phyloP scores from a whole-genome alignment of 2,329 filamentous ascomycete genomes.

The Cladosporium colombiae region DNA sequence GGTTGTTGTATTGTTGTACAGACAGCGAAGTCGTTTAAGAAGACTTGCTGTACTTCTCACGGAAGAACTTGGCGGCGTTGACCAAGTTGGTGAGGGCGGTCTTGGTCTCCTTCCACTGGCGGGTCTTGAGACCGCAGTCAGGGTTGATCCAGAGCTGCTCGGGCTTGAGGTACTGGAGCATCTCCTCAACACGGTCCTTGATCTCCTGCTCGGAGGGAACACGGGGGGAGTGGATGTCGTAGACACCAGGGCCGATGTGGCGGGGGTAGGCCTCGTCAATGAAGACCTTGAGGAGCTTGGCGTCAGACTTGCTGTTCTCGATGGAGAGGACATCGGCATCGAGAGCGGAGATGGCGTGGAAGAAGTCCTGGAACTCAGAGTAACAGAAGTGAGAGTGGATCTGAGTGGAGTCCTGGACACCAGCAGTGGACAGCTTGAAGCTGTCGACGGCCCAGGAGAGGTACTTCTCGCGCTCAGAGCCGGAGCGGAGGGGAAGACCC shows the following conservation, averaged over 20 bases:
- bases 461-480: constrained; percentile 95
- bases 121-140: constrained; percentile 98
- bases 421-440: constrained; percentile 93
- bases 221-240: constrained; percentile 99
- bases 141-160: constrained; percentile 99
- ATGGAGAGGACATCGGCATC: constrained; percentile 98
- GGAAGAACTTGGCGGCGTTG: constrained; percentile 96
- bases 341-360: constrained; percentile 97
- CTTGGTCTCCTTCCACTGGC: constrained; percentile 98
- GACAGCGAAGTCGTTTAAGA: constrained; percentile 17
- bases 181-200: constrained; percentile 95
- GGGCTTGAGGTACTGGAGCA: constrained; percentile 92
- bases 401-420: constrained; percentile 93
- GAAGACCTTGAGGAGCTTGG: constrained; percentile 98
- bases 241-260: constrained; percentile 98
- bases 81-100: constrained; percentile 95
- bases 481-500: constrained; percentile 93
- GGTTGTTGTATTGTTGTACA: constrained; percentile 18
- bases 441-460: constrained; percentile 96
- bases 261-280: constrained; percentile 95
- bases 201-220: constrained; percentile 97
- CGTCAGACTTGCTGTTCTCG: constrained; percentile 99
- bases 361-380: constrained; percentile 99
- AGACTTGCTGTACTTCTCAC: constrained; percentile 56
- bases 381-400: constrained; percentile 99